Percentiles rank a stretch among this genome's conserved stretches.
Conservation (phyloP, 2,329 filamentous ascomycete species). For the Fusarium liriodendri region DNA sequence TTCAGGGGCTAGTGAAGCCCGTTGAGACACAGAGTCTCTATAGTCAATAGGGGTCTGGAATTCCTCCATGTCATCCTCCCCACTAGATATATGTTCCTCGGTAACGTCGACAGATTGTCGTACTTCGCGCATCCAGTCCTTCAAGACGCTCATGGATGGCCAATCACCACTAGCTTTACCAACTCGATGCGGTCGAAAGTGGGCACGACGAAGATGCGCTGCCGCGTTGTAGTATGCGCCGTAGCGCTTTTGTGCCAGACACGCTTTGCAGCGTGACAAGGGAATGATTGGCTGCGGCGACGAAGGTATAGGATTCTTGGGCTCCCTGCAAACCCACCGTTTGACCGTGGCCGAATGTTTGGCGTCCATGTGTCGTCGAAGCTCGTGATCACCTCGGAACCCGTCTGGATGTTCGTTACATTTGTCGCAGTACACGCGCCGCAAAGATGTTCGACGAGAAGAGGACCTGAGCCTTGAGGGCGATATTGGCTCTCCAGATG, state of each 20-base stretch:
- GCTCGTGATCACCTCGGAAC: slow-evolving; percentile 91
- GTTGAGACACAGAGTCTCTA: slow-evolving; percentile 21
- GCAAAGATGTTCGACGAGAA: slow-evolving; percentile 68
- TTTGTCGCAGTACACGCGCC: slow-evolving; percentile 79
- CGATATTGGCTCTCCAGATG: slow-evolving; percentile 56
- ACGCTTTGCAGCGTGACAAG: slow-evolving; percentile 67
- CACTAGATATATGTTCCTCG: slow-evolving; percentile 58
- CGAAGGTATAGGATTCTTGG: slow-evolving; percentile 51
- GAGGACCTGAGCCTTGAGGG: slow-evolving; percentile 51
- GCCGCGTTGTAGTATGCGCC: slow-evolving; percentile 70
- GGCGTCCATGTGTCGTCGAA: slow-evolving; percentile 74
- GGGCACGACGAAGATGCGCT: slow-evolving; percentile 67
- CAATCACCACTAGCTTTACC: slow-evolving; percentile 69
- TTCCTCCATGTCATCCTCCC: slow-evolving; percentile 62
- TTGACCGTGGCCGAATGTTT: slow-evolving; percentile 67
- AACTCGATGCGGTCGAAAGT: slow-evolving; percentile 66
- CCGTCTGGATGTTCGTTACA: slow-evolving; percentile 87
- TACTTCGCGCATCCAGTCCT: slow-evolving; percentile 72
- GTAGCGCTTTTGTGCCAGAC: slow-evolving; percentile 66
- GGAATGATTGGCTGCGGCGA: slow-evolving; percentile 62
- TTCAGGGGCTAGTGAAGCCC: slow-evolving; percentile 28
- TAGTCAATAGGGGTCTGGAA: slow-evolving; percentile 42
- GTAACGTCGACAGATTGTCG: slow-evolving; percentile 62
- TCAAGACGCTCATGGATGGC: slow-evolving; percentile 67
- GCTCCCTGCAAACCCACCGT: slow-evolving; percentile 67